Percentiles rank a stretch among this genome's conserved stretches.
Evolutionary conservation across 148 eudicot genomes (phyloP).

Genomic region (Vaccinium macrocarpon): DNA sequence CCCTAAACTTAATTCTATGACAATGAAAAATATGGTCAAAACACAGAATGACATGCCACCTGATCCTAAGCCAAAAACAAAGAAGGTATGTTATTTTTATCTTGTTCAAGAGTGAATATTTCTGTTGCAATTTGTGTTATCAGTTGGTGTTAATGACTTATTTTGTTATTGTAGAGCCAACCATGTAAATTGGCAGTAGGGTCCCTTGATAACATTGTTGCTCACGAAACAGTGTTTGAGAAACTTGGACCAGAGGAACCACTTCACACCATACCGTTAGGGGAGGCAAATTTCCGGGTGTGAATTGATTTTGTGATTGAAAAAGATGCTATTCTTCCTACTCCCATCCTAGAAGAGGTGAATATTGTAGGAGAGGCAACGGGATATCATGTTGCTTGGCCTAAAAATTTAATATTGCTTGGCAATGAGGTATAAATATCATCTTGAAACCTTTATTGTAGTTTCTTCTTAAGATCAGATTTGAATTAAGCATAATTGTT

Average conservation of each 20-base stretch:
- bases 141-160: not conserved
- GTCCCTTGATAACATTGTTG: not conserved
- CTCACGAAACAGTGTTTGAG: not conserved
- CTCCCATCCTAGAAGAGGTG: not conserved
- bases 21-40: not conserved
- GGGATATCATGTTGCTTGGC: not conserved
- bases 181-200: not conserved
- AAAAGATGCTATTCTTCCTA: no score
- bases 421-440: not conserved
- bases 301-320: not conserved
- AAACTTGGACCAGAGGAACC: not conserved
- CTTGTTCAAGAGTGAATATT: no score
- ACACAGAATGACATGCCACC: not conserved
- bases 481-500: no score
- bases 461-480: no score
- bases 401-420: not conserved
- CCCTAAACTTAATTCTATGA: no score
- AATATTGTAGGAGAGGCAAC: not conserved
- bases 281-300: not conserved
- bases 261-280: not conserved
- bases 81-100: no score
- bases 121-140: no score
- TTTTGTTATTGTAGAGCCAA: not conserved
- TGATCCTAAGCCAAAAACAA: no score
- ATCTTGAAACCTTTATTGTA: no score